Conservation (phyloP, 2,329 filamentous ascomycete species). For the Dryadomyces quercus-mongolicae region DNA sequence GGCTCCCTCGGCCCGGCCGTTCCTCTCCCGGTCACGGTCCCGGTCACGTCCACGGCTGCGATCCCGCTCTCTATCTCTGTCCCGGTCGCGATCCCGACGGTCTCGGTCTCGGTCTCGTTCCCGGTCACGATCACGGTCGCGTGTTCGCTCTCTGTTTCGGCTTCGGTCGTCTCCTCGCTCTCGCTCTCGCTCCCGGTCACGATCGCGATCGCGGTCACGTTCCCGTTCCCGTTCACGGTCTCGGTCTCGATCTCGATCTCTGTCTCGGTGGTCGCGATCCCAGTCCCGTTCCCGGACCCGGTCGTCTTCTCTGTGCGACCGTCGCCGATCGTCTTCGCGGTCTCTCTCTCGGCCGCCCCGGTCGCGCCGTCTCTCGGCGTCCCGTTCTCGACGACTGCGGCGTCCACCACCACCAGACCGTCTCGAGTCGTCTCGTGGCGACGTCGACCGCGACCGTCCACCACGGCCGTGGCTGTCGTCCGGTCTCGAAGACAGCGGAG, state of each 20-base stretch:
- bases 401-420: constrained; percentile 20
- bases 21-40: constrained; percentile 2
- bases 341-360: background rate
- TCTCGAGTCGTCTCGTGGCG: background rate
- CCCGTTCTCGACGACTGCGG: constrained; percentile 20
- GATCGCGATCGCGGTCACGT: constrained; percentile 2
- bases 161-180: background rate
- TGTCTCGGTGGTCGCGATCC: background rate
- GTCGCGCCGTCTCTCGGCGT: background rate
- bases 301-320: constrained; percentile 1
- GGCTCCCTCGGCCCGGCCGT: constrained; percentile 2
- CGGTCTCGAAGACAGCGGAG: background rate
- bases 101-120: background rate
- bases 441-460: background rate
- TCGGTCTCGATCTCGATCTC: constrained; percentile 2
- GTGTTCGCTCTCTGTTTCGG: constrained; percentile 18
- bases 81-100: background rate
- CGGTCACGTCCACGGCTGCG: constrained; percentile 4
- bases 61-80: constrained; percentile 2
- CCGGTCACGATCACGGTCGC: constrained; percentile 16
- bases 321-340: background rate
- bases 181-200: constrained; percentile 4
- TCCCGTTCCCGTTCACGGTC: constrained; percentile 1
- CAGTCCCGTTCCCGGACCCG: constrained; percentile 16
- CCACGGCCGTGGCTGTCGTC: background rate